Base-by-base conservation (phyloP, 164 flowering plant genomes). In the Cinnamomum chago region DNA sequence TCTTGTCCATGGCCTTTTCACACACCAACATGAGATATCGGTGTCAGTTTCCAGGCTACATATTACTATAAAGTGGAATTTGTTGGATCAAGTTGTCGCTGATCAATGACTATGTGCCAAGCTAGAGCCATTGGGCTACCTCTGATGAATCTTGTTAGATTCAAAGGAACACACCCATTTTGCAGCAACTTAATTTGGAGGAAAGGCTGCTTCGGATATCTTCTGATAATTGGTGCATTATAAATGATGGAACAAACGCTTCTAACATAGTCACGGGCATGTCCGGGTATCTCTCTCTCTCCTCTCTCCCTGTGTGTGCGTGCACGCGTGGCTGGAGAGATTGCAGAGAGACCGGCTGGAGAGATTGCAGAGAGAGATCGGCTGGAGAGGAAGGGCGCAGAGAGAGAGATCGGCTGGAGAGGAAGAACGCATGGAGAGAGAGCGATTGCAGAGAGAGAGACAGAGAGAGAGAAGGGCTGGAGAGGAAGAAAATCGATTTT, bases 211-310 rank as follows among this genome's bases (percentile, higher is more conserved):
- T 95, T 33, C 83, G 98, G 11, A 86, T 87, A 27, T 88, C 95
- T 28, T 83, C 87, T 0, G 90, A 88, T 5, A 95, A 95, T 76
- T 95, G 97, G 98, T 93, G 97, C 78, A 87, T 95, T 75, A 79
- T 93, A 2, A 95, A 95, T 76, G 93, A 95, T 81, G 97, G 98
- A 60, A 88, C 92, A 0, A 70, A 73, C 72, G 55, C 79, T 67
- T 88, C 93, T 35, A 78, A 89, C 52, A 81, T 92, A 64, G 98
- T 95, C 65, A 93, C 90, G 98, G 98, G 98, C 1, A 35, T 88
- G 28, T 92, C 97, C 14, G 98, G 98, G 97, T 93, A 82, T 72
- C 24, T 62, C 67, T 3, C 20, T 58, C 65, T 30, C n/a, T 66
- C 35, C 23, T 6, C 17, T 71, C 66, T n/a, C 24, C 1, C 51